Evolutionary conservation across 192 early-diverging fungal species (phyloP).

Genomic region (Powellomyces hirtus): DNA sequence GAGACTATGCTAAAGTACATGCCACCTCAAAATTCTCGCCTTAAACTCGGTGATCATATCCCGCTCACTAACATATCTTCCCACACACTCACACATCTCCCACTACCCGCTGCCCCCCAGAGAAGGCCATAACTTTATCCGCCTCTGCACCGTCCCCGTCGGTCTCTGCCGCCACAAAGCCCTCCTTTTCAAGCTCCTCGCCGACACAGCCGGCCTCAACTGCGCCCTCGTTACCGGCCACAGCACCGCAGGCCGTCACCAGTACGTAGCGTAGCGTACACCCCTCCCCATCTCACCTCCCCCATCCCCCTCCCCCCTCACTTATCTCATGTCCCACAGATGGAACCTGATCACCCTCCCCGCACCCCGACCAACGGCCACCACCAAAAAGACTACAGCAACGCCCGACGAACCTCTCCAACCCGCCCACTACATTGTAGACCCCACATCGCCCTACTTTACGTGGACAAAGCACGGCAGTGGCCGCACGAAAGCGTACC

Average conservation of each 20-base stretch:
- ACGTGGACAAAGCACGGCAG: conserved; percentile 52
- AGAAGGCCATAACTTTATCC: conserved; percentile 52
- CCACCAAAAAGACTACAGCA: neutral
- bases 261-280: conserved; percentile 27
- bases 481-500: conserved; percentile 40
- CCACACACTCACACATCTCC: too few species aligned
- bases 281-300: neutral
- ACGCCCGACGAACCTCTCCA: neutral
- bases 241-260: conserved; percentile 47
- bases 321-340: neutral
- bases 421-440: conserved; percentile 49
- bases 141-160: conserved; percentile 41
- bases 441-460: conserved; percentile 51
- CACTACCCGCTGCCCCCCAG: conserved; percentile 15
- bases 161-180: conserved; percentile 55
- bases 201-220: conserved; percentile 41
- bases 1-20: conserved; percentile 39
- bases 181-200: conserved; percentile 50
- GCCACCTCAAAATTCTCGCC: too few species aligned
- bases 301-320: neutral
- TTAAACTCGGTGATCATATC: too few species aligned
- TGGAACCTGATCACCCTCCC: conserved; percentile 53
- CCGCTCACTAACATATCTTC: too few species aligned
- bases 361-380: neutral
- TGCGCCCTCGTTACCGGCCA: conserved; percentile 54